Evolutionary conservation across 768 basidiomycete species (phyloP).

Genomic region (Lactifluus piperatus): DNA sequence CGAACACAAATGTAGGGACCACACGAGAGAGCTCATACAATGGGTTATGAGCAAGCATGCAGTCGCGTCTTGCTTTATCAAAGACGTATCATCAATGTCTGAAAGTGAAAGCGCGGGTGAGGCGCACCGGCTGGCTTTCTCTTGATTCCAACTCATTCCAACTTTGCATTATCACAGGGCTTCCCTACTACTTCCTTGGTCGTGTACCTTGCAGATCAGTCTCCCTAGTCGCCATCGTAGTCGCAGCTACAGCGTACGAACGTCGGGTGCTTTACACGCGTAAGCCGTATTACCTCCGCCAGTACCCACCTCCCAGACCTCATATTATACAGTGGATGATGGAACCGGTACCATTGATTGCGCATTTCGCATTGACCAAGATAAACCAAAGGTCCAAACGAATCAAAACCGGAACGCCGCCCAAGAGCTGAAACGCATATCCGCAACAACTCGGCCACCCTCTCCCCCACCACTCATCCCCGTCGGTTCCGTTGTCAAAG

Average conservation of each 20-base stretch:
- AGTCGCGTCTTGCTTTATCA: slow-evolving; percentile 12
- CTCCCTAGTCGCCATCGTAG: slow-evolving; percentile 51
- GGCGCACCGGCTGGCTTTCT: neutral
- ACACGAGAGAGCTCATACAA: slow-evolving; percentile 3
- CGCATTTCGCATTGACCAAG: slow-evolving; percentile 28
- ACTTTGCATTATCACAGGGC: slow-evolving; percentile 28
- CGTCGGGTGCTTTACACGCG: slow-evolving; percentile 51
- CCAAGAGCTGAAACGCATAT: neutral
- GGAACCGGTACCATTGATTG: slow-evolving; percentile 71
- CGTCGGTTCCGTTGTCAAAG: slow-evolving; percentile 12
- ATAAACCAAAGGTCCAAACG: neutral
- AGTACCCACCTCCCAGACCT: neutral
- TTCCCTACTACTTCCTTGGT: slow-evolving; percentile 65
- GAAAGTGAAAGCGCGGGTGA: slow-evolving; percentile 10
- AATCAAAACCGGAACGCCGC: neutral
- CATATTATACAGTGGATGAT: slow-evolving; percentile 56
- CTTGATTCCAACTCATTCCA: neutral
- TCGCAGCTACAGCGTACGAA: slow-evolving; percentile 54
- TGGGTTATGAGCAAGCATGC: slow-evolving; percentile 16
- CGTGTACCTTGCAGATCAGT: slow-evolving; percentile 62
- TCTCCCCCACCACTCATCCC: neutral
- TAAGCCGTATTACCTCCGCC: slow-evolving; percentile 24
- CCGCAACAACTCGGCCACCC: neutral
- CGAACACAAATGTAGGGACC: neutral
- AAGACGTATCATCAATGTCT: slow-evolving; percentile 12